A percentile compares a stretch with the other conserved stretches of the same genome.
phyloP scores from a whole-genome alignment of 108 stramenopile species.

The Cylindrotheca fusiformis region DNA sequence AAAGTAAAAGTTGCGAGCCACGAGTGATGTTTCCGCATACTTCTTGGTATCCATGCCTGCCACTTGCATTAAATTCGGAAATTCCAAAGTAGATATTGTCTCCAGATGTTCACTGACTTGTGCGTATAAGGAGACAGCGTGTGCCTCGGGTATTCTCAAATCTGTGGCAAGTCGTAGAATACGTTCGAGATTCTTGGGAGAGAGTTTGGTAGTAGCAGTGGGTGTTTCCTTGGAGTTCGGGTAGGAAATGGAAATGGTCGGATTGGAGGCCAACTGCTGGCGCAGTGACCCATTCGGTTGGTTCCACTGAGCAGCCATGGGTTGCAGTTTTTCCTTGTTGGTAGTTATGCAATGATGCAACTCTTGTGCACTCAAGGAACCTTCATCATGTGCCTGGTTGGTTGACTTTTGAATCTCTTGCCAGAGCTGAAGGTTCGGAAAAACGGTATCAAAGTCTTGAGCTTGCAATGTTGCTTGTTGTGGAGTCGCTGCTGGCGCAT shows the following conservation, averaged over 20 bases:
- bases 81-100: not conserved
- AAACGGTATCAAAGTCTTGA: slow-evolving; percentile 32
- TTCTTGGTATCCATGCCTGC: not conserved
- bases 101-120: slow-evolving; percentile 21
- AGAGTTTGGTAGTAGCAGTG: slow-evolving; percentile 32
- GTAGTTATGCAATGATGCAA: slow-evolving; percentile 19
- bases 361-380: slow-evolving; percentile 34
- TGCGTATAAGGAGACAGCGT: slow-evolving; percentile 51
- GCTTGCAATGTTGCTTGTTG: slow-evolving; percentile 11
- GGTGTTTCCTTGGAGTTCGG: slow-evolving; percentile 1
- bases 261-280: slow-evolving; percentile 31
- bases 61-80: slow-evolving; percentile 5
- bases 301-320: slow-evolving; percentile 13
- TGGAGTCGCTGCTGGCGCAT: slow-evolving; percentile 20
- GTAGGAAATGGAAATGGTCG: slow-evolving; percentile 20
- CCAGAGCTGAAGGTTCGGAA: slow-evolving; percentile 30
- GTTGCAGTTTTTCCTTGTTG: not conserved
- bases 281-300: slow-evolving; percentile 29
- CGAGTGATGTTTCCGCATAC: slow-evolving; percentile 5
- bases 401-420: slow-evolving; percentile 3
- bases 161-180: slow-evolving; percentile 51
- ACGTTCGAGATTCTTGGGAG: slow-evolving; percentile 37
- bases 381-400: not conserved
- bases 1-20: slow-evolving; percentile 46
- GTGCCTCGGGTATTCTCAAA: slow-evolving; percentile 45